Evolutionary conservation across 768 basidiomycete genomes (phyloP), one percentile per base, ranked within the genome.

Genomic region (Mycena epipterygia): DNA sequence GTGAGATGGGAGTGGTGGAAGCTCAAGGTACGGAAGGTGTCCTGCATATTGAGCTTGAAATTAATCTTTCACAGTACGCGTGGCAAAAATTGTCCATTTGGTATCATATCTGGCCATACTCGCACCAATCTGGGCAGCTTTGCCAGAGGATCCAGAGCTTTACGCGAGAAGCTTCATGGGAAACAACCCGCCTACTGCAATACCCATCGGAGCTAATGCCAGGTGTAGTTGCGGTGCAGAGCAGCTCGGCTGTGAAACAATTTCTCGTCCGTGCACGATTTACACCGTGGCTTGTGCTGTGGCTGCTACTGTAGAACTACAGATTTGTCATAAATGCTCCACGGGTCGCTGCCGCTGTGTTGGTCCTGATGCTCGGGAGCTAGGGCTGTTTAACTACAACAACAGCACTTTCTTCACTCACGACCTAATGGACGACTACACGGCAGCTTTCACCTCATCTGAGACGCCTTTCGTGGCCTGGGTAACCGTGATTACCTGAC

Each of bases 331-430:
- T 0, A 25, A 65, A 5, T 77, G 76, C 32, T 32, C 46, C 12
- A n/a, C 7, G 27, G 16, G 37, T 21, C 52, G 41, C 7, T 66
- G 67, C 56, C n/a, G 73, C 0, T 76, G 33, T 35, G 74, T 80
- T 59, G 78, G 78, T 2, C 76, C 77, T 5, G 79, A 80, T 37
- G 48, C 57, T 23, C 66, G 70, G 16, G 56, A 76, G 4, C n/a
- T 76, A 1, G 78, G 77, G 3, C 14, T 80, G 1, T 80, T 80
- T 69, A 80, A 80, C 52, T 76, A 70, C 60, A 79, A 80, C 44
- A 80, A 80, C 48, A 44, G 64, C 4, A 46, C 72, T 13, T 52
- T 79, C 5, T 60, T 79, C 30, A 73, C 76, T 0, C 78, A 79
- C 48, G 77, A 76, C 16, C 68, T 80, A 9, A 68, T 80, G 2